Conservation (phyloP, 1,284 basidiomycete species). For the Hemileia vastatrix region DNA sequence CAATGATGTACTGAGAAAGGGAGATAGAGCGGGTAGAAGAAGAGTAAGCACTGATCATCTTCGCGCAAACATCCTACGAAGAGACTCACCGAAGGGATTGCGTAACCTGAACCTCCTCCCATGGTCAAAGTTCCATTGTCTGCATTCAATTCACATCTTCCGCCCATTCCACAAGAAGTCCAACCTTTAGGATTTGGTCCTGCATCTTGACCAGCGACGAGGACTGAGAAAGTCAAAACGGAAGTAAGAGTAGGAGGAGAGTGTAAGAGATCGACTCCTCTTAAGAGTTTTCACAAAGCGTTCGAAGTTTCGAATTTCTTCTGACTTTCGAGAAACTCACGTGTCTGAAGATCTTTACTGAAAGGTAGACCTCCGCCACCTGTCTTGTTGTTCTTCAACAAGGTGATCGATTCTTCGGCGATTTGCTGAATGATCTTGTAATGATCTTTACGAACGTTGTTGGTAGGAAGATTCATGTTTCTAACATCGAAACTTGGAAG, state of each 20-base stretch:
- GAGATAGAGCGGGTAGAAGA: neutral
- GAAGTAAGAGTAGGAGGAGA: too few species aligned
- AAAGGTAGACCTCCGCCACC: constrained; percentile 20
- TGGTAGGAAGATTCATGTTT: constrained; percentile 15
- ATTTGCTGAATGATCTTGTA: constrained; percentile 29
- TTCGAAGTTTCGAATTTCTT: constrained; percentile 25
- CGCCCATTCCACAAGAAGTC: constrained; percentile 24
- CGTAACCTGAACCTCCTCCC: constrained; percentile 49
- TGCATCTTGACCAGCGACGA: constrained; percentile 27
- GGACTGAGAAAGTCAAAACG: constrained; percentile 1
- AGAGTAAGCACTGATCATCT: neutral
- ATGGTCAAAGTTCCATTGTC: constrained; percentile 33
- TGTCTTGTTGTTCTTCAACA: constrained; percentile 35
- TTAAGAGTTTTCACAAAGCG: too few species aligned
- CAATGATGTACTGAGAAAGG: constrained; percentile 32
- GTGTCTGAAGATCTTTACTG: neutral
- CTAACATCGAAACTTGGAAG: neutral
- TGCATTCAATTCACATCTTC: constrained; percentile 15
- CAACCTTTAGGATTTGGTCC: constrained; percentile 24
- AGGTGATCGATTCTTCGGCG: constrained; percentile 28
- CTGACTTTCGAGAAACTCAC: constrained; percentile 12
- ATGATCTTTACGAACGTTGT: constrained; percentile 31
- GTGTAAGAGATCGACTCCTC: neutral
- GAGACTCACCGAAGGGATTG: constrained; percentile 10
- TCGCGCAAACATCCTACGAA: too few species aligned